phyloP scores from a whole-genome alignment of 345 rosid species.

The Chamaenerion angustifolium region DNA sequence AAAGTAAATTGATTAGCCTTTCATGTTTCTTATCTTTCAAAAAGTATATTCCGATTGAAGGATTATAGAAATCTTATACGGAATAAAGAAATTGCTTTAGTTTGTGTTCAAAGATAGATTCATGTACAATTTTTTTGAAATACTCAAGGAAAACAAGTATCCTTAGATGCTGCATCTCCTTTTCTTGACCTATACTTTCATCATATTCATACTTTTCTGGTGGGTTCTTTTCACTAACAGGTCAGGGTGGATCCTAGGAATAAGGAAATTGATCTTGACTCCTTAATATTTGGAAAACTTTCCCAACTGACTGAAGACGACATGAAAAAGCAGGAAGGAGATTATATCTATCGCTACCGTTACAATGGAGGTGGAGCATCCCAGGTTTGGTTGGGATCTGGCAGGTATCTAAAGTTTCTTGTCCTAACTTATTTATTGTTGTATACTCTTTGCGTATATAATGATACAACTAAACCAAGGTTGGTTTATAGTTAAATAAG shows the following conservation, averaged over 20 bases:
- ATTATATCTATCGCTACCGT: conserved; percentile 80
- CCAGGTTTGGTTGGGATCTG: conserved; percentile 95
- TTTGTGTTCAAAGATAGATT: no score
- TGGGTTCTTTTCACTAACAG: conserved; percentile 20
- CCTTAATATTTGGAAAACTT: conserved; percentile 47
- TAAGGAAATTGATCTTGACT: conserved; percentile 59
- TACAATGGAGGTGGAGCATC: conserved; percentile 98
- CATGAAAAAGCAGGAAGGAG: conserved; percentile 81
- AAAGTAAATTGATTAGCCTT: no score
- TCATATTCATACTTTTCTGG: conserved; percentile 6
- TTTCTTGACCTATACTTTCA: conserved; percentile 3
- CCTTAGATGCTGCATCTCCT: not conserved
- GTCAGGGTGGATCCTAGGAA: conserved; percentile 94
- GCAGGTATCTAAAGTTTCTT: conserved; percentile 39
- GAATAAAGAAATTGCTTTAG: no score
- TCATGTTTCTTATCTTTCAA: no score
- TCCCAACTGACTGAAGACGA: conserved; percentile 60
- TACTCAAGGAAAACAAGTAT: not conserved
- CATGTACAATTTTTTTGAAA: not conserved
- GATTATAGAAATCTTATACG: no score
- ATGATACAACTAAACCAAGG: not conserved
- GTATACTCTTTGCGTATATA: not conserved
- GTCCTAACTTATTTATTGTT: not conserved
- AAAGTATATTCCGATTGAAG: no score
- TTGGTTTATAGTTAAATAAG: not conserved